A percentile compares a stretch with the other conserved stretches of the same genome.
phyloP scores from a whole-genome alignment of 2,329 filamentous ascomycete species.

The Alternaria arborescens region DNA sequence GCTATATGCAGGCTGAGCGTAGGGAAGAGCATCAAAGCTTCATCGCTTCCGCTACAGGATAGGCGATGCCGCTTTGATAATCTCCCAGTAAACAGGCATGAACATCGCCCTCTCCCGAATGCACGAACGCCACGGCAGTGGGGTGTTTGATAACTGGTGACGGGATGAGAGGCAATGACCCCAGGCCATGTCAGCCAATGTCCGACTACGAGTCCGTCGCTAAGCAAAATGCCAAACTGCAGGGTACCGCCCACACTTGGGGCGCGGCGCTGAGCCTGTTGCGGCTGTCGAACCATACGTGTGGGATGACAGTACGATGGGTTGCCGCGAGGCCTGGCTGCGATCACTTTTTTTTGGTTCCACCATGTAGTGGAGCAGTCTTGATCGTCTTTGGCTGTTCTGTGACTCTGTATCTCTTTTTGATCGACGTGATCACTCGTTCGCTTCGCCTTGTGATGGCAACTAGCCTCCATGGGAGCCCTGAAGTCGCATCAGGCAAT shows the following conservation, averaged over 20 bases:
- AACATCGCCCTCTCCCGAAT: constrained; percentile 7
- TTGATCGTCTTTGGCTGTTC: not conserved
- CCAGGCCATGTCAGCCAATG: constrained; percentile 36
- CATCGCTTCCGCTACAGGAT: constrained; percentile 8
- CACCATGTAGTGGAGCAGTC: not conserved
- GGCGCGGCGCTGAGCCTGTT: constrained; percentile 19
- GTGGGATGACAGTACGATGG: constrained; percentile 34
- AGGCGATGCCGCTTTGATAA: constrained; percentile 22
- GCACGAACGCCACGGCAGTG: constrained; percentile 35
- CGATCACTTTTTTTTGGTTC: not conserved
- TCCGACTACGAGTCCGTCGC: constrained; percentile 22
- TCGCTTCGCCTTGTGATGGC: not conserved
- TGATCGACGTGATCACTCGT: not conserved
- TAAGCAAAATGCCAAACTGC: constrained; percentile 24
- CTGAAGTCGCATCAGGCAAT: constrained; percentile 4
- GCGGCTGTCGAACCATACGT: constrained; percentile 36
- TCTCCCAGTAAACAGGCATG: constrained; percentile 18
- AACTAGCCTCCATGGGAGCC: not conserved
- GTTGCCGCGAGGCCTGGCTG: constrained; percentile 4
- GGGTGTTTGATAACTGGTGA: constrained; percentile 39
- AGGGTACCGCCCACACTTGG: constrained; percentile 27
- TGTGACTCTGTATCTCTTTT: constrained; percentile 1
- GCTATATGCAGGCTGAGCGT: constrained; percentile 22
- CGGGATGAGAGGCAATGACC: constrained; percentile 10
- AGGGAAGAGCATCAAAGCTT: constrained; percentile 11